Evolutionary conservation across 2,329 filamentous ascomycete species (phyloP), one percentile per base, ranked within the genome.

Genomic region (Dactylellina leptospora): DNA sequence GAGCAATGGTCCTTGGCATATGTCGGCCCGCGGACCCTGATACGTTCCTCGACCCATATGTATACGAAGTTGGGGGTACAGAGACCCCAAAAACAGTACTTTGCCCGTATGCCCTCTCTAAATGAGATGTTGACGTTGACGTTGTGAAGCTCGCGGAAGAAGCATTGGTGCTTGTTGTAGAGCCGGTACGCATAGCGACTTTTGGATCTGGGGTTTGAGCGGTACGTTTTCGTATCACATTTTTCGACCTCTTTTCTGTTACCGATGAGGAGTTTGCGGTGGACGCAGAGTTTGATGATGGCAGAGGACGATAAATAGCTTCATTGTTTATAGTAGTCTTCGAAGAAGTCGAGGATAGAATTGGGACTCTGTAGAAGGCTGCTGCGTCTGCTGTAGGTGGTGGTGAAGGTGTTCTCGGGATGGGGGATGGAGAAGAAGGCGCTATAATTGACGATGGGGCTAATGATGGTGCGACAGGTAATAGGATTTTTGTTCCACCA

Each of bases 101-200:
- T 56, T 62, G 58, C 16, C 51, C 51, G 33, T 63, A 45, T 47
- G 58, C 66, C 47, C 58, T 44, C 28, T 63, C 66, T 25, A 71
- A 23, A 54, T 71, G 33, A 4, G 66, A 71, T 9, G 66, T 56
- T 20, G 66, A 71, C 13, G 66, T 71, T 4, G 66, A 71, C 22
- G 66, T 71, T 2, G 66, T 71, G 40, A 71, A 71, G 20, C 66
- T 71, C 11, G 66, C 51, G n/a, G 66, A 71, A 25, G 66, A 71
- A 9, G 58, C 51, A 48, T 63, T 71, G 22, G 66, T 71, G 44
- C 66, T 71, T 3, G 66, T 71, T 2, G 66, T 71, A 13, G 66
- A 71, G 6, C 66, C 66, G 18, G 66, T 71, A 25, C 66, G 66
- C 66, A 71, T 63, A 2, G 51, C 66, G 8, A 42, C 44, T 48